Evolutionary conservation across 2,329 filamentous ascomycete genomes (phyloP).

Genomic region (Colletotrichum higginsianum): DNA sequence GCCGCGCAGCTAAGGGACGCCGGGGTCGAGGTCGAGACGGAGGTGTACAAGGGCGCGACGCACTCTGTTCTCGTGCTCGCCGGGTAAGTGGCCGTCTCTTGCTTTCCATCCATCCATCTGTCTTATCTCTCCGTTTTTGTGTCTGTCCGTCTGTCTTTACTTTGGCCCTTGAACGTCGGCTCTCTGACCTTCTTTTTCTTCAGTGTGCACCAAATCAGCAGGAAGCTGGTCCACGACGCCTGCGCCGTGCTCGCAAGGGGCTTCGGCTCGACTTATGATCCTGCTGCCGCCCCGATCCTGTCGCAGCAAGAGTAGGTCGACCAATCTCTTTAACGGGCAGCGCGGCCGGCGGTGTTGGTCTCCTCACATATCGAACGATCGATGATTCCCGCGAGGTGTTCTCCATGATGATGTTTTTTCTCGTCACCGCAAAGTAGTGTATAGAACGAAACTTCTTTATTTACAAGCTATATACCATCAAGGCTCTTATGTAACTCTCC

Average conservation of each 20-base stretch:
- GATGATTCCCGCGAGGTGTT: background rate
- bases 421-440: too few relatives aligned
- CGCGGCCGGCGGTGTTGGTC: background rate
- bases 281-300: background rate
- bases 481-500: background rate
- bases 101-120: background rate
- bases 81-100: background rate
- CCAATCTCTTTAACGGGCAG: too few relatives aligned
- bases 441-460: background rate
- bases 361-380: background rate
- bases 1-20: conserved; percentile 45
- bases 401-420: too few relatives aligned
- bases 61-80: conserved; percentile 33
- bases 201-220: conserved; percentile 28
- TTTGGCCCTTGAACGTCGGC: too few relatives aligned
- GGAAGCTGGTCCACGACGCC: conserved; percentile 26
- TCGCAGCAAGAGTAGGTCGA: background rate
- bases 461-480: conserved; percentile 7
- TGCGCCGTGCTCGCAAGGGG: conserved; percentile 14
- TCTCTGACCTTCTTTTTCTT: background rate
- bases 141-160: too few relatives aligned
- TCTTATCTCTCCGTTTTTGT: too few relatives aligned
- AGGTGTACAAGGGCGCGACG: conserved; percentile 31
- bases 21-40: conserved; percentile 14
- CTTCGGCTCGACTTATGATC: conserved; percentile 23